Conservation (phyloP, 768 basidiomycete species). For the Fibroporia radiculosa region DNA sequence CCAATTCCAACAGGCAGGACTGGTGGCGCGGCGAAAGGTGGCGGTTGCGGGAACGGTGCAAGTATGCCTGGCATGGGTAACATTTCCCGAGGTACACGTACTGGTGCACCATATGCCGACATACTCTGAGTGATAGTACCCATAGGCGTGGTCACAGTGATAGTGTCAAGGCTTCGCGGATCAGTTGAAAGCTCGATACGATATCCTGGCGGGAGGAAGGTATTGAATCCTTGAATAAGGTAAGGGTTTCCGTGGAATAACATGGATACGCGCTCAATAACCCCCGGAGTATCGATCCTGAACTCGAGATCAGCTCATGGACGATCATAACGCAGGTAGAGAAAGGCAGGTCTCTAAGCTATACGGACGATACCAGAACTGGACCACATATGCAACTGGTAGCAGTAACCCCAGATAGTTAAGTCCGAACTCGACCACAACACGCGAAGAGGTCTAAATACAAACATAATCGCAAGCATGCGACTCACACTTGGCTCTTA, state of each 20-base stretch:
- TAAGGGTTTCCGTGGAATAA: slow-evolving; percentile 86
- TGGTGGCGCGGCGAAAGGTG: slow-evolving; percentile 18
- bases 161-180: slow-evolving; percentile 60
- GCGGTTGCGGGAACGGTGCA: slow-evolving; percentile 14
- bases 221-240: slow-evolving; percentile 97
- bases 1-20: slow-evolving; percentile 27
- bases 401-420: no score
- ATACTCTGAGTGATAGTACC: slow-evolving; percentile 67
- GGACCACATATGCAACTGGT: no score
- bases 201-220: slow-evolving; percentile 91
- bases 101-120: slow-evolving; percentile 28
- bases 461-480: neutral
- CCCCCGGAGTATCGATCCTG: slow-evolving; percentile 96
- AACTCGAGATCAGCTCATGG: neutral
- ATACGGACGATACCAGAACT: no score
- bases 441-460: neutral
- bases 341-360: no score
- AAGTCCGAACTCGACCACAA: no score
- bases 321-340: neutral
- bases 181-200: slow-evolving; percentile 81
- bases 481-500: slow-evolving; percentile 89
- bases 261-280: slow-evolving; percentile 89
- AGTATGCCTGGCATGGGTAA: slow-evolving; percentile 11
- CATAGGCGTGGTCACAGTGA: slow-evolving; percentile 75
- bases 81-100: slow-evolving; percentile 22